Conservation (phyloP, 2,329 filamentous ascomycete genomes). For the Lomentospora prolificans region DNA sequence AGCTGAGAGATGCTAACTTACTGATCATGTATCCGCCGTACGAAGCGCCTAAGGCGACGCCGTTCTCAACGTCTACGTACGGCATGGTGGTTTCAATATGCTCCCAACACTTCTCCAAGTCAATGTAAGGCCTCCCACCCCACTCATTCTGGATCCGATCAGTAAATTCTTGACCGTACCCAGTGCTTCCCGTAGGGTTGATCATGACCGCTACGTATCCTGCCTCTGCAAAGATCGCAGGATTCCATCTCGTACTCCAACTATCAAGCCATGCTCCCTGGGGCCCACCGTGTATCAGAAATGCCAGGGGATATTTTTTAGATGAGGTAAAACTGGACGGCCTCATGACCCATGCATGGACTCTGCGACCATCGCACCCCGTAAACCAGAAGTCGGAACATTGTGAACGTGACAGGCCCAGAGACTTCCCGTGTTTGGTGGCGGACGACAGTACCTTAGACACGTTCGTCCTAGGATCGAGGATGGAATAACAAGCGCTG, state of each 20-base stretch:
- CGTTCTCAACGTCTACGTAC: conserved; percentile 58
- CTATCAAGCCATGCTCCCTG: conserved; percentile 66
- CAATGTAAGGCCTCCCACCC: conserved; percentile 77
- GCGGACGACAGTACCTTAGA: conserved; percentile 47
- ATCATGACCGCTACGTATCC: conserved; percentile 75
- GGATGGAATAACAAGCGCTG: conserved; percentile 57
- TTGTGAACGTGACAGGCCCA: conserved; percentile 55
- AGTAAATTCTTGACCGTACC: conserved; percentile 68
- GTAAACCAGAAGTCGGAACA: conserved; percentile 45
- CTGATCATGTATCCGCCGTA: conserved; percentile 72
- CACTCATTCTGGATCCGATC: conserved; percentile 72
- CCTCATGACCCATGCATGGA: conserved; percentile 60
- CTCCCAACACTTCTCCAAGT: conserved; percentile 70
- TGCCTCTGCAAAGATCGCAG: conserved; percentile 76
- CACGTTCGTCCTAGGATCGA: conserved; percentile 34
- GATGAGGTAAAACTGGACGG: conserved; percentile 53
- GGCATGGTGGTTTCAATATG: conserved; percentile 56
- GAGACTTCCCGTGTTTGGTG: conserved; percentile 53
- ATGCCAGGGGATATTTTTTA: conserved; percentile 70
- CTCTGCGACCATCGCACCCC: conserved; percentile 45
- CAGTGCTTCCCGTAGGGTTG: conserved; percentile 75
- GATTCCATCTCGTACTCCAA: conserved; percentile 81
- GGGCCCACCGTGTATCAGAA: conserved; percentile 76
- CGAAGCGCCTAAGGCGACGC: conserved; percentile 65
- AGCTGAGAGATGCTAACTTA: conserved; percentile 25